Conservation (phyloP, 2,329 filamentous ascomycete species). For the Fusarium algeriense region DNA sequence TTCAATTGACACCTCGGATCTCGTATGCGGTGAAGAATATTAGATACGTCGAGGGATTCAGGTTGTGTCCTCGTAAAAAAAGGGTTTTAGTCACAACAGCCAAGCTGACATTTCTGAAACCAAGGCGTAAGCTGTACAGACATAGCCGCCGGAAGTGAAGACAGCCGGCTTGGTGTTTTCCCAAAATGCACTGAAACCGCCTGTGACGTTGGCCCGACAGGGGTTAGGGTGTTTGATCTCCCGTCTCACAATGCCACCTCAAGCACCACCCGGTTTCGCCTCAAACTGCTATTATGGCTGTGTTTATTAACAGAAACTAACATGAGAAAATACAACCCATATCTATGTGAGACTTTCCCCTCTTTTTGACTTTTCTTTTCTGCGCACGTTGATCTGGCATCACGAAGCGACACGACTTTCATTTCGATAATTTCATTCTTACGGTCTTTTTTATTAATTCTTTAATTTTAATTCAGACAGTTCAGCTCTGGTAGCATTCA, state of each 20-base stretch:
- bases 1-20: background rate
- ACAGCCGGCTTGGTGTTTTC: slow-evolving; percentile 28
- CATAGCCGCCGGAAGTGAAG: slow-evolving; percentile 12
- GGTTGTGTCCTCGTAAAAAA: background rate
- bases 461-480: slow-evolving; percentile 27
- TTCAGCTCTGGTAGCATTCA: slow-evolving; percentile 20
- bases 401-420: slow-evolving; percentile 27
- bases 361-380: background rate
- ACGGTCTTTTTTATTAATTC: slow-evolving; percentile 18
- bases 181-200: slow-evolving; percentile 9
- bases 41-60: background rate
- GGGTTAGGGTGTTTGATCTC: slow-evolving; percentile 36
- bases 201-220: slow-evolving; percentile 6
- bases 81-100: background rate
- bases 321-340: slow-evolving; percentile 10
- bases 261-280: slow-evolving; percentile 43
- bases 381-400: slow-evolving; percentile 34
- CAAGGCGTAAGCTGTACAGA: background rate
- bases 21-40: background rate
- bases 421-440: slow-evolving; percentile 28
- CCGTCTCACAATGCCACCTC: slow-evolving; percentile 43
- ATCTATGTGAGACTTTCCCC: background rate
- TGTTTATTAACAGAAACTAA: background rate
- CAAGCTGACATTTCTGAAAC: slow-evolving; percentile 21
- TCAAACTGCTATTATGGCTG: slow-evolving; percentile 2